Evolutionary conservation across 768 basidiomycete species (phyloP), one percentile per base, ranked within the genome.

Genomic region (Suillus alpinus): DNA sequence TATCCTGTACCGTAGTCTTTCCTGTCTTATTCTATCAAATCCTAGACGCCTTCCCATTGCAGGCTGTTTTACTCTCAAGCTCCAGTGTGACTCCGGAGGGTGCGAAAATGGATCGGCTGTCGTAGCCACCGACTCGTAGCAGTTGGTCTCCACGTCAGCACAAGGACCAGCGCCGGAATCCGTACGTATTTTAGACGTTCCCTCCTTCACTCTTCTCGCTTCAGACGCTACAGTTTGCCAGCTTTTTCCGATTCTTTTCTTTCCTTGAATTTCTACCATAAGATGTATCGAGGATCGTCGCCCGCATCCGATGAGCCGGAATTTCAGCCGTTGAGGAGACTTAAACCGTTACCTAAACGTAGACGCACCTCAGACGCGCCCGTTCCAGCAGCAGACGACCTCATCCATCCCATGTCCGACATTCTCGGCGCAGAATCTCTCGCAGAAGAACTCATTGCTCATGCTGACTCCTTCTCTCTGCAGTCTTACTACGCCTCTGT

Each of bases 261-360:
- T 39, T 60, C 31, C 41, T 26, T 44, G 58, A 58, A 20, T 39
- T 53, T 18, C 34, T 58, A 58, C 62, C 8, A 49, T 7, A 61
- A 68, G 56, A 86, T 86, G 85, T 81, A 84, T 72, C 78, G 80
- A 66, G 77, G 76, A 68, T 72, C 82, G 66, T 82, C 86, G 58
- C 83, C 86, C 57, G 77, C 84, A 65, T 86, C 87, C 77, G 87
- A 88, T 75, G 76, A 80, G 59, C 81, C 86, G 65, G 86, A 88
- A 68, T 83, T 86, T 70, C 83, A 84, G 46, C 72, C 82, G 41
- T 75, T 85, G 57, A 81, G 90, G 65, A 79, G 86, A 63, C 81
- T 91, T 67, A 92, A 91, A 70, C 91, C 91, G 43, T 80, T 91
- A 44, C 90, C 91, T 31, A 91, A 91, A 76, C 83, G 91, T 65